Evolutionary conservation across 2,329 filamentous ascomycete genomes (phyloP).

Genomic region (Ascochyta fabae): DNA sequence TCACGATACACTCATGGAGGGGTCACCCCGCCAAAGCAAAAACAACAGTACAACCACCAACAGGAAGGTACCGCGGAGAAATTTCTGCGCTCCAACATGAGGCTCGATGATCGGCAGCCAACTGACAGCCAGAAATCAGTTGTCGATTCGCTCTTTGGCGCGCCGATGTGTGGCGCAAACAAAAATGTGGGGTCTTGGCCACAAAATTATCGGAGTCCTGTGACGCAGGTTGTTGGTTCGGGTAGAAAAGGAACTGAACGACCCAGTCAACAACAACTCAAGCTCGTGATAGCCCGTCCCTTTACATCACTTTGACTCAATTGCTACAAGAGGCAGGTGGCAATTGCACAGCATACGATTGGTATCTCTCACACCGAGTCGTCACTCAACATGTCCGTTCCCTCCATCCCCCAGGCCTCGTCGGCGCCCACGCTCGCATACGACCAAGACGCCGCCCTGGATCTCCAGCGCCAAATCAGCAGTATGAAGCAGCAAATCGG

Average conservation of each 20-base stretch:
- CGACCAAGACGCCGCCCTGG: conserved; percentile 27
- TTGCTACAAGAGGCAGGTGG: conserved; percentile 1
- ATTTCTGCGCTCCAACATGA: conserved; percentile 16
- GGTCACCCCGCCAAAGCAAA: conserved; percentile 8
- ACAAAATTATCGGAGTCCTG: conserved; percentile 35
- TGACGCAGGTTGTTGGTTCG: conserved; percentile 28
- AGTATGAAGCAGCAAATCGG: conserved; percentile 31
- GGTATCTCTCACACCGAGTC: conserved; percentile 1
- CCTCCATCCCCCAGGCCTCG: conserved; percentile 8
- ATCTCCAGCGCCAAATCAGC: conserved; percentile 31
- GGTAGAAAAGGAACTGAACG: conserved; percentile 26
- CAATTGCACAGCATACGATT: conserved; percentile 1
- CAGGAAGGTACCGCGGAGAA: conserved; percentile 13
- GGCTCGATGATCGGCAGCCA: conserved; percentile 18
- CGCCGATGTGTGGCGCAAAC: conserved; percentile 25
- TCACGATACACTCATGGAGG: conserved; percentile 2
- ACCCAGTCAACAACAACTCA: conserved; percentile 18
- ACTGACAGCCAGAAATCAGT: conserved; percentile 18
- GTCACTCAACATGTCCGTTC: conserved; percentile 10
- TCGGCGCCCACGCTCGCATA: conserved; percentile 22
- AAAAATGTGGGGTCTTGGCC: conserved; percentile 37
- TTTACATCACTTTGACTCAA: conserved; percentile 12
- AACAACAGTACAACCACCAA: neutral
- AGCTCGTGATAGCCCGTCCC: conserved; percentile 16
- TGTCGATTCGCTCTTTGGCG: conserved; percentile 16